Base-by-base conservation (phyloP, 768 basidiomycete species). In the Auriscalpium vulgare region DNA sequence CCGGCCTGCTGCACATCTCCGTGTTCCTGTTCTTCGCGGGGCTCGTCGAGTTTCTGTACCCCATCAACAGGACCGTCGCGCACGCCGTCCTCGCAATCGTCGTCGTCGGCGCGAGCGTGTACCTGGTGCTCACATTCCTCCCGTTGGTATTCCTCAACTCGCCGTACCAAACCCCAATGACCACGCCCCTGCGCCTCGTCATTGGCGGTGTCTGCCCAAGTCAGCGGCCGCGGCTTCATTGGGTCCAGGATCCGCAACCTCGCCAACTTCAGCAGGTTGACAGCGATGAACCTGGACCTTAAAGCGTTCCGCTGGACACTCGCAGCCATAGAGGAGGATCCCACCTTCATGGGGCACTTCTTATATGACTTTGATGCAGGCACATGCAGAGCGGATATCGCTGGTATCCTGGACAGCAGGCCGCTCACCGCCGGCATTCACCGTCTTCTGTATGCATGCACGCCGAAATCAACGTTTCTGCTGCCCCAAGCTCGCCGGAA, bases 101-200 rank as follows among this genome's bases (percentile, higher is more conserved):
- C 10, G 9, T 44, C 6, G 3, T 47, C n/a, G 48, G 17, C 16
- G 37, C 43, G 21, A 10, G 52, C 4, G 38, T 53, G 16, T 61
- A 61, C 50, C n/a, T 49, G 10, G 1, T 60, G 17, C 38, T 56
- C n/a, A 45, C 50, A 51, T 48, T 61, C 36, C 47, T 60, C 49
- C 58, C 60, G 1, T 37, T 61, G 13, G 50, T 34, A 34, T 52
- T 10, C 13, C 54, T 49, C 47, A 50, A 50, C 51, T 56, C 54
- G 13, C 60, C 60, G 1, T 61, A 59, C 38, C 54, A 54, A 46
- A 61, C 60, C 11, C 60, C 60, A 8, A 23, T 61, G 8, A 53
- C 60, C 7, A 36, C 10, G 40, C 40, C n/a, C 40, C 7, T 43
- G 40, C 40, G 40, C 40, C 11, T 7, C 13, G 7, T 43, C 40